Conservation (phyloP, 352 stramenopile species). For the Globisporangium sylvaticum region DNA sequence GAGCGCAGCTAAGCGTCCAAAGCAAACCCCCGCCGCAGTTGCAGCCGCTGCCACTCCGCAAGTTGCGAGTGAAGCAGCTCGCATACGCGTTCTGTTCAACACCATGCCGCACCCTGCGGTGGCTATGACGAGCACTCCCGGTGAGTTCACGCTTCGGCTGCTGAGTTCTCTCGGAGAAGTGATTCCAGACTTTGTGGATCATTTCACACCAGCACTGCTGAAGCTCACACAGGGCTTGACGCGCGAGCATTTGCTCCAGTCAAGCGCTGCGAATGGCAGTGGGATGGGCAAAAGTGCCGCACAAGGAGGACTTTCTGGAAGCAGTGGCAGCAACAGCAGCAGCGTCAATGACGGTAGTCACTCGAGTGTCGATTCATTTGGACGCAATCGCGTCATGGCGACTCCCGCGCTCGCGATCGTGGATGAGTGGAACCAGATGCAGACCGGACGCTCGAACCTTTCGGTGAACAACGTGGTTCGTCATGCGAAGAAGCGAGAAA, state of each 20-base stretch:
- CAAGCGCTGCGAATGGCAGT: conserved; percentile 22
- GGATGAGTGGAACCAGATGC: conserved; percentile 80
- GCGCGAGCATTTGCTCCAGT: conserved; percentile 77
- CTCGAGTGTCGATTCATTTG: conserved; percentile 63
- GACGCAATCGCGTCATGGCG: conserved; percentile 82
- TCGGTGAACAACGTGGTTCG: conserved; percentile 81
- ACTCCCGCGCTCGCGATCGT: conserved; percentile 81
- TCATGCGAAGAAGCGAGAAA: conserved; percentile 55
- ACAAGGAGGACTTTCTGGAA: not conserved
- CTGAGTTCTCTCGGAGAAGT: conserved; percentile 53
- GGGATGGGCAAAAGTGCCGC: not conserved
- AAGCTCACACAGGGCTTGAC: conserved; percentile 85
- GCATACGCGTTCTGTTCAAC: conserved; percentile 47
- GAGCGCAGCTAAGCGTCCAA: conserved; percentile 35
- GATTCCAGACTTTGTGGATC: conserved; percentile 69
- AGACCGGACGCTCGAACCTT: conserved; percentile 62
- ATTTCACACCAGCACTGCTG: conserved; percentile 71
- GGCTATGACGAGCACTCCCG: conserved; percentile 51
- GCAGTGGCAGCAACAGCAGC: conserved; percentile 17
- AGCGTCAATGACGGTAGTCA: conserved; percentile 33
- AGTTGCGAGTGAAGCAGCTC: conserved; percentile 54
- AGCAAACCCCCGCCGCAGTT: conserved; percentile 19
- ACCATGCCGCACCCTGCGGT: conserved; percentile 37
- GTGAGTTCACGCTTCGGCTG: conserved; percentile 69
- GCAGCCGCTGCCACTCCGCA: conserved; percentile 29